Evolutionary conservation across 345 rosid genomes (phyloP), one percentile per base, ranked within the genome.

Genomic region (Mangifera indica): DNA sequence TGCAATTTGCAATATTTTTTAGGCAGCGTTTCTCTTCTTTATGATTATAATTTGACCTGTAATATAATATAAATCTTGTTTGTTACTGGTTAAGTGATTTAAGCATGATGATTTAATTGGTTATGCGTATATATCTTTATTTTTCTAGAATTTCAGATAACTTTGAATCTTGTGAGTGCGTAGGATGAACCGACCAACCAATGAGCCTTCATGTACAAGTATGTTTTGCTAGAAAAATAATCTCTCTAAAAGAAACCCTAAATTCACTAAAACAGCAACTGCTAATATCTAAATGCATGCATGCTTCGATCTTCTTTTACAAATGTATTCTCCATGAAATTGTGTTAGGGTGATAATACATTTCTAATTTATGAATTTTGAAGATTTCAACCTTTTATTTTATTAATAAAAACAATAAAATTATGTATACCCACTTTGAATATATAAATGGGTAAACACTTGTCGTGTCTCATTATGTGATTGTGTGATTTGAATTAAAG

Each of bases 151-250:
- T 42, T 68, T 26, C 44, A 51, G 58, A 51, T 26, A 57, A 56
- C 80, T 67, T 66, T 32, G 14, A 11, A 10, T 57, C 55, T 21
- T 20, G 66, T 42, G 60, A 58, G 80, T 67, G 73, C 79, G 74
- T 79, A 12, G 69, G 76, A 70, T 73, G 25, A 58, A 74, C 82
- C 79, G 82, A 70, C 80, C 66, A 74, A 73, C 82, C 80, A 82
- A 82, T 82, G n/a, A 78, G 34, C 54, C 54, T 69, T 62, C 53
- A 52, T 62, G 73, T 73, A 72, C 78, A 74, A 56, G 74, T 71
- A 70, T 56, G 73, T 69, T 67, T 78, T 60, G 49, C 66, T 45
- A 17, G 40, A 13, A 24, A 60, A 61, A 21, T 29, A 51, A 37
- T 14, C 26, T 14, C 6, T 6, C 45, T 66, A 18, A 66, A 18